Percentiles rank a stretch among this genome's conserved stretches.
Evolutionary conservation across 352 stramenopile genomes (phyloP).

Genomic region (Pythium monospermum): DNA sequence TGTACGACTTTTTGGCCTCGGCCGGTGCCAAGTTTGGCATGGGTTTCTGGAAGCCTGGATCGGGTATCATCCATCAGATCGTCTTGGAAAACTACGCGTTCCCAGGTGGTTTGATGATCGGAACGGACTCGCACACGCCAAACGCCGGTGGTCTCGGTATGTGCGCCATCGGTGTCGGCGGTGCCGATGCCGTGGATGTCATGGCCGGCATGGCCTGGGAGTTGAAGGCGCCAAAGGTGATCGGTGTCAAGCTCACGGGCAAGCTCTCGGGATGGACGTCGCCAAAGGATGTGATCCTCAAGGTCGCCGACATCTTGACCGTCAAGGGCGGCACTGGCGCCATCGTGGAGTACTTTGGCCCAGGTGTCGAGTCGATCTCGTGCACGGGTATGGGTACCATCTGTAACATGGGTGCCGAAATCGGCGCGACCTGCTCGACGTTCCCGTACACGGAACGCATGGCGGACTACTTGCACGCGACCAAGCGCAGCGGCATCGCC

Average conservation of each 20-base stretch:
- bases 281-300: conserved; percentile 93
- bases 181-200: conserved; percentile 90
- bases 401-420: conserved; percentile 95
- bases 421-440: conserved; percentile 91
- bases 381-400: conserved; percentile 94
- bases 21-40: conserved; percentile 92
- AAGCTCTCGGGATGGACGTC: conserved; percentile 92
- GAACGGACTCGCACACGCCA: conserved; percentile 92
- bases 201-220: conserved; percentile 94
- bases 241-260: conserved; percentile 92
- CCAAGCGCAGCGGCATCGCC: conserved; percentile 84
- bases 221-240: conserved; percentile 94
- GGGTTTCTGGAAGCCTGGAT: conserved; percentile 92
- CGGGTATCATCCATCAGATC: conserved; percentile 94
- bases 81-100: conserved; percentile 95
- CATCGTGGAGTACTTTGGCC: conserved; percentile 93
- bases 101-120: conserved; percentile 93
- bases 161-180: conserved; percentile 91
- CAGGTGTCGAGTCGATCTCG: conserved; percentile 91
- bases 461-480: conserved; percentile 89
- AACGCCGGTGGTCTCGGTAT: conserved; percentile 92
- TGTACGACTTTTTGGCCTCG: conserved; percentile 92
- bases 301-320: conserved; percentile 92
- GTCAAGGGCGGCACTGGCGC: conserved; percentile 92
- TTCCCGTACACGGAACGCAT: conserved; percentile 93